These are phyloP conservation scores for Mortierella polycephala DNA, from an alignment of 371 early-diverging fungal genomes.

Conservation along the genomic window DNA sequence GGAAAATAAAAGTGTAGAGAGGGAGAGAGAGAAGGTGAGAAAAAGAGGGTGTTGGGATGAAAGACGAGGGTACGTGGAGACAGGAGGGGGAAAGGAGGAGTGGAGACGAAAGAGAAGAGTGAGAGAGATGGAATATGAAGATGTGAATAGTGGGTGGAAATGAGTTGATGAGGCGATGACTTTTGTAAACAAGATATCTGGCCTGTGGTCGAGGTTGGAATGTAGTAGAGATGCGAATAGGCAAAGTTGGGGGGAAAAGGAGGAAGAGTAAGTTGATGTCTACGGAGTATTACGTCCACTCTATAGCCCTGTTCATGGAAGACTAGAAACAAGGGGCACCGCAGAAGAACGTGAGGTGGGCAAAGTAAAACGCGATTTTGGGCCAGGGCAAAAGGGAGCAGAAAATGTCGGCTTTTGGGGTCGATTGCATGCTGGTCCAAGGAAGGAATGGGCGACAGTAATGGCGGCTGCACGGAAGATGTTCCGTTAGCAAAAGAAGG, in stretches of 20 bases:
- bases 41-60: conserved; percentile 1
- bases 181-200: no score
- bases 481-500: background rate
- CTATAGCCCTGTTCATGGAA: no score
- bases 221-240: conserved; percentile 39
- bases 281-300: no score
- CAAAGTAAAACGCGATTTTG: no score
- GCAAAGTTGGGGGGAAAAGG: conserved; percentile 9
- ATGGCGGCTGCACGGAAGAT: background rate
- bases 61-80: background rate
- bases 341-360: no score
- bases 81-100: background rate
- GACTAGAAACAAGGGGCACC: background rate
- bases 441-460: background rate
- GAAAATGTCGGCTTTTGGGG: background rate
- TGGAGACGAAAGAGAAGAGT: background rate
- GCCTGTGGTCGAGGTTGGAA: conserved; percentile 38
- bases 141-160: no score
- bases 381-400: background rate
- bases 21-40: background rate
- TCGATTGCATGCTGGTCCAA: conserved; percentile 12
- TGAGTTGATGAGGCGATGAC: no score
- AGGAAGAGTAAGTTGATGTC: conserved; percentile 13
- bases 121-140: no score
- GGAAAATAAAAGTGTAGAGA: background rate